Percentiles rank a stretch among this genome's conserved stretches.
Conservation (phyloP, 225 moss, liverwort and hornwort species). For the Ulota crispa region DNA sequence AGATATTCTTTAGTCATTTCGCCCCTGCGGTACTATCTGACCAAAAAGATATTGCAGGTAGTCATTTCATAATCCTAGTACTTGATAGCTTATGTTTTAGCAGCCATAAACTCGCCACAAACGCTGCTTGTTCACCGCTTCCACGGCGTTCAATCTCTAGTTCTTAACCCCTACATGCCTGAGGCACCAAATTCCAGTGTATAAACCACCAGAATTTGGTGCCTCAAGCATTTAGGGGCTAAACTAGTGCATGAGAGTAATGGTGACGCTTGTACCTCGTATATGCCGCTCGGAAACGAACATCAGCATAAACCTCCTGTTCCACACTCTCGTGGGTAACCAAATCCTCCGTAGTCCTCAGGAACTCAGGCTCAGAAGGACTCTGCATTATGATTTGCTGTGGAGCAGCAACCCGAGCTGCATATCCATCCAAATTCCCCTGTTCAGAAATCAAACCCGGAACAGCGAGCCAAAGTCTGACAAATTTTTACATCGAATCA, state of each 20-base stretch:
- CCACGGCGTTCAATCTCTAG: background rate
- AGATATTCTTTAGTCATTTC: background rate
- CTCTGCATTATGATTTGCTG: slow-evolving; percentile 64
- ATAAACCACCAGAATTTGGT: too few relatives aligned
- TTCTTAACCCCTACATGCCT: too few relatives aligned
- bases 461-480: background rate
- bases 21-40: background rate
- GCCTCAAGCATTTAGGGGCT: too few relatives aligned
- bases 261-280: slow-evolving; percentile 22
- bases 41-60: background rate
- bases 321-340: slow-evolving; percentile 16
- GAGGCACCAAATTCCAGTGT: too few relatives aligned
- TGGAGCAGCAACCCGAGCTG: slow-evolving; percentile 47
- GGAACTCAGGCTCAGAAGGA: slow-evolving; percentile 52
- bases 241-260: background rate
- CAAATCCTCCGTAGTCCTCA: slow-evolving; percentile 36
- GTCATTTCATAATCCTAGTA: background rate
- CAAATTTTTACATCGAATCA: background rate
- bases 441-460: background rate
- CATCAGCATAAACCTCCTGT: slow-evolving; percentile 57
- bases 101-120: background rate
- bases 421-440: background rate
- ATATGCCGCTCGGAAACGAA: slow-evolving; percentile 55
- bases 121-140: background rate
- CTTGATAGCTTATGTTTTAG: background rate